Evolutionary conservation across 2,329 filamentous ascomycete genomes (phyloP).

Genomic region (Chaetothyriales sp.): DNA sequence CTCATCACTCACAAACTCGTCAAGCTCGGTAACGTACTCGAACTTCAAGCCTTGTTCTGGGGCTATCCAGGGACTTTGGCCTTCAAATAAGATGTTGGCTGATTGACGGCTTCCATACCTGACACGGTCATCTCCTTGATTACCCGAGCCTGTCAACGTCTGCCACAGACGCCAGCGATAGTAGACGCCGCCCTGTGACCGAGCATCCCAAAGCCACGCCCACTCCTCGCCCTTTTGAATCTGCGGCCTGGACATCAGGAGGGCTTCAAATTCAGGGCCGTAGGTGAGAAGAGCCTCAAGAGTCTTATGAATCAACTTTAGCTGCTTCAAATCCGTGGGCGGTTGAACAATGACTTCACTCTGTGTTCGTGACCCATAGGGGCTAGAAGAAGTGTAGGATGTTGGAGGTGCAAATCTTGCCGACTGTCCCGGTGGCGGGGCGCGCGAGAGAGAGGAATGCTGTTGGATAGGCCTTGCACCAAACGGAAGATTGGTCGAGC

Average conservation of each 20-base stretch:
- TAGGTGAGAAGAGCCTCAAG: conserved; percentile 65
- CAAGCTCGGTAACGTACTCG: conserved; percentile 61
- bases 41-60: conserved; percentile 61
- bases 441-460: conserved; percentile 35
- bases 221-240: conserved; percentile 80
- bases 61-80: conserved; percentile 59
- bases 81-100: conserved; percentile 52
- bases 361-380: conserved; percentile 31
- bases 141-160: conserved; percentile 49
- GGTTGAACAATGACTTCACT: conserved; percentile 57
- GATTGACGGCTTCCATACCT: conserved; percentile 16
- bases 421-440: conserved; percentile 33
- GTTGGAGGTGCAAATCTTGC: conserved; percentile 62
- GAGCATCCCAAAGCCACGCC: conserved; percentile 84
- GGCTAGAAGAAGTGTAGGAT: conserved; percentile 44
- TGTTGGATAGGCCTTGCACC: conserved; percentile 54
- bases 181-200: conserved; percentile 66
- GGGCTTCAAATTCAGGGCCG: conserved; percentile 75
- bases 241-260: conserved; percentile 73
- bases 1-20: conserved; percentile 66
- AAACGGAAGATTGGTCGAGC: conserved; percentile 47
- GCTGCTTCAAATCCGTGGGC: conserved; percentile 60
- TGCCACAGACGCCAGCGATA: conserved; percentile 90
- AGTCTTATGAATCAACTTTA: conserved; percentile 76
- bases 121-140: neutral